phyloP scores from a whole-genome alignment of 352 stramenopile species.

The Pelagophyceae sp. region DNA sequence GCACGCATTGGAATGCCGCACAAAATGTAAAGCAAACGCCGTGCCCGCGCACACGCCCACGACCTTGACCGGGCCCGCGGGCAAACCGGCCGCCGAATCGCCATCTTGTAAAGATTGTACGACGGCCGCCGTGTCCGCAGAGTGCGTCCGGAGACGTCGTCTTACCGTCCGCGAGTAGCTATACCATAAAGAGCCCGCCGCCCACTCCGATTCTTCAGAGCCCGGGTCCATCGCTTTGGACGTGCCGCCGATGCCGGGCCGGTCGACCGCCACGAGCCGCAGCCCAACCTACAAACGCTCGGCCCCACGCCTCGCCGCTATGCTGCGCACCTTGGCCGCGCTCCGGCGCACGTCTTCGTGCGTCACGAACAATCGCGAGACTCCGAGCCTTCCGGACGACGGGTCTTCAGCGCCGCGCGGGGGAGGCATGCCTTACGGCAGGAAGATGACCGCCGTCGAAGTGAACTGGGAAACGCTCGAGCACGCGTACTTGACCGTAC shows the following conservation, averaged over 20 bases:
- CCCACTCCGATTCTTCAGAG: not conserved
- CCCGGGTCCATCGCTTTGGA: not conserved
- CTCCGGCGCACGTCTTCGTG: not conserved
- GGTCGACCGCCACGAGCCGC: not conserved
- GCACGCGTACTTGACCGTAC: too few relatives aligned
- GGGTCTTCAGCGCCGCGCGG: too few relatives aligned
- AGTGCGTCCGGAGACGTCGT: not conserved
- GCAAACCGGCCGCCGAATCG: not conserved
- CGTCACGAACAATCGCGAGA: not conserved
- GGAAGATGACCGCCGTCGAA: not conserved
- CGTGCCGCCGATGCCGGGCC: not conserved
- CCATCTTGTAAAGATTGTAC: not conserved
- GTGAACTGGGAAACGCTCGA: too few relatives aligned
- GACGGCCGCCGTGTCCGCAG: not conserved
- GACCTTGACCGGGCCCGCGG: not conserved
- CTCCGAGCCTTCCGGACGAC: not conserved
- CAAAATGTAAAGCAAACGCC: not conserved
- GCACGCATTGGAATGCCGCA: not conserved
- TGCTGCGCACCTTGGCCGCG: not conserved
- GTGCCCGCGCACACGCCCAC: not conserved
- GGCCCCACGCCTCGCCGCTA: not conserved
- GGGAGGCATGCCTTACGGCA: too few relatives aligned
- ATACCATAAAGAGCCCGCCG: not conserved
- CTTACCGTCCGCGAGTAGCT: not conserved
- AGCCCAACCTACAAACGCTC: not conserved